phyloP scores from a whole-genome alignment of 2,329 filamentous ascomycete species.

The Alternaria conjuncta region DNA sequence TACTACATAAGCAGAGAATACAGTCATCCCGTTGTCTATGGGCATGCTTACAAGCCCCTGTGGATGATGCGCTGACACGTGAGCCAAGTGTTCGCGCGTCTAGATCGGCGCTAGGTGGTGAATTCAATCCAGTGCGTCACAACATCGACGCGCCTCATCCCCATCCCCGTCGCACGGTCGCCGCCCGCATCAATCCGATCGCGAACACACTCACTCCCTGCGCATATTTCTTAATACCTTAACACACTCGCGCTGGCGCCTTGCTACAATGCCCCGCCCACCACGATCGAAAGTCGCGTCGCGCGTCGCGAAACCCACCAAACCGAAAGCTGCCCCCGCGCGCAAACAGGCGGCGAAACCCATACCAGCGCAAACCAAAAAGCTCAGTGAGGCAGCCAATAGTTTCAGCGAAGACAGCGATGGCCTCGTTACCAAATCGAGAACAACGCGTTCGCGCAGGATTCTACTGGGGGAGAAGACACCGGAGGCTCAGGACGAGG shows the following conservation, averaged over 20 bases:
- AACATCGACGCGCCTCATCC: conserved; percentile 18
- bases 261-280: conserved; percentile 45
- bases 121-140: conserved; percentile 20
- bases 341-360: conserved; percentile 26
- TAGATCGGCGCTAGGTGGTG: conserved; percentile 15
- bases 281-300: conserved; percentile 47
- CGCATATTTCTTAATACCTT: conserved; percentile 1
- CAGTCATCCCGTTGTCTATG: neutral
- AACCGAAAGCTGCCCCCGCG: conserved; percentile 25
- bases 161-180: conserved; percentile 10
- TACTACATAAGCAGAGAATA: neutral
- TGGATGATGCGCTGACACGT: conserved; percentile 7
- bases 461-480: conserved; percentile 27
- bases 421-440: conserved; percentile 41
- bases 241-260: neutral
- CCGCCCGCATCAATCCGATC: conserved; percentile 1
- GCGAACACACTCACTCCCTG: conserved; percentile 10
- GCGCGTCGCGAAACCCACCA: conserved; percentile 36
- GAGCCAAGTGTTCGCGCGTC: conserved; percentile 18
- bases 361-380: conserved; percentile 22
- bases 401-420: conserved; percentile 48
- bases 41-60: neutral
- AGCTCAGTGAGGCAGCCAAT: conserved; percentile 19
- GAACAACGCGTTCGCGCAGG: conserved; percentile 26
- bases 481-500: conserved; percentile 26